Conservation (phyloP, 805 yeast species). For the Ogataea ramenticola region DNA sequence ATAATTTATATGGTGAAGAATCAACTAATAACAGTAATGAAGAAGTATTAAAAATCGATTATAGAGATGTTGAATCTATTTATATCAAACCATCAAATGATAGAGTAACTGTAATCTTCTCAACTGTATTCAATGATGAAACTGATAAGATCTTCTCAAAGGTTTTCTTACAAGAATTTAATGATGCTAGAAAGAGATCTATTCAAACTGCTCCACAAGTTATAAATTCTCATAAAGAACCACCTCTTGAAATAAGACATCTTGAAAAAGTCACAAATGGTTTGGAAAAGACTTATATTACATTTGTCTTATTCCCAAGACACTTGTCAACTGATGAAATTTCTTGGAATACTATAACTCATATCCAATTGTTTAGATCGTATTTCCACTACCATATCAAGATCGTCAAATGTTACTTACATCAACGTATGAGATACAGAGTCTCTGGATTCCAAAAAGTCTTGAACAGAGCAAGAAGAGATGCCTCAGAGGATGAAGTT, state of each 20-base stretch:
- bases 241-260: conserved; percentile 79
- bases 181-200: conserved; percentile 90
- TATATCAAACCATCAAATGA: conserved; percentile 89
- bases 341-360: conserved; percentile 82
- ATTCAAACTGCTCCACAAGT: conserved; percentile 99
- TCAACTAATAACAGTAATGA: conserved; percentile 29
- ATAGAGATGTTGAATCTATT: conserved; percentile 90
- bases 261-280: conserved; percentile 31
- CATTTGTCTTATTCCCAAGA: conserved; percentile 76
- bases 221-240: conserved; percentile 77
- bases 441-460: conserved; percentile 92
- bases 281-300: conserved; percentile 37
- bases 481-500: conserved; percentile 64
- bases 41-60: conserved; percentile 62
- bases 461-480: conserved; percentile 94
- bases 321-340: conserved; percentile 55
- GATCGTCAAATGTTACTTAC: conserved; percentile 97
- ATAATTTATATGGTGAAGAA: conserved; percentile 34
- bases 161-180: conserved; percentile 88
- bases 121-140: conserved; percentile 92
- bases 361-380: conserved; percentile 86
- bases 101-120: conserved; percentile 93
- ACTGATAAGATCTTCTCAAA: conserved; percentile 89
- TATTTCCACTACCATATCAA: conserved; percentile 98
- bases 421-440: conserved; percentile 95